A percentile compares a stretch with the other conserved stretches of the same genome.
Conservation (phyloP, 495 filamentous ascomycete genomes). For the Trichoderma reesei region DNA sequence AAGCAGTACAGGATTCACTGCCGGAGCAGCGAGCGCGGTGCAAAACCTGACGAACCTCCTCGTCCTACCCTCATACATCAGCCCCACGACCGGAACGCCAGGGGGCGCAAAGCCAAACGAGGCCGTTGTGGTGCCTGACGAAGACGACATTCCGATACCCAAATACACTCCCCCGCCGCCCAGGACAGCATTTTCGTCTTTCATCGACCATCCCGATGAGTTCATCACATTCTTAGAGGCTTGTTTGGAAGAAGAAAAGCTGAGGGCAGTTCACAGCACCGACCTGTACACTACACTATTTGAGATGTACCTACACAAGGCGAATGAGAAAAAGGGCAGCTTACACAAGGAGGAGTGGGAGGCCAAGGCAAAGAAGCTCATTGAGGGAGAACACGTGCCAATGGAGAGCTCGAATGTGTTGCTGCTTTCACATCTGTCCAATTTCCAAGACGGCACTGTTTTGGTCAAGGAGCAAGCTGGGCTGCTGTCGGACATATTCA, state of each 20-base stretch:
- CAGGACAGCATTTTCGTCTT: conserved; percentile 87
- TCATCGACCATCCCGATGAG: conserved; percentile 84
- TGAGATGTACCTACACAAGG: conserved; percentile 92
- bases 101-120: background rate
- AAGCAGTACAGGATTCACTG: conserved; percentile 39
- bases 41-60: conserved; percentile 74
- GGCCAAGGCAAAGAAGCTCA: conserved; percentile 75
- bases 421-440: conserved; percentile 80
- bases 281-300: conserved; percentile 95
- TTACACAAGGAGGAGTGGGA: conserved; percentile 74
- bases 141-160: conserved; percentile 23
- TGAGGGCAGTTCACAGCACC: conserved; percentile 58
- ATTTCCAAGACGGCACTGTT: conserved; percentile 82
- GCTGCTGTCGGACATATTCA: conserved; percentile 87
- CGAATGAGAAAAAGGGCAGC: conserved; percentile 57
- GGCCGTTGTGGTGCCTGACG: conserved; percentile 15
- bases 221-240: conserved; percentile 89
- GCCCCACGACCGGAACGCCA: conserved; percentile 22
- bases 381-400: conserved; percentile 57
- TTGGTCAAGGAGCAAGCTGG: conserved; percentile 92
- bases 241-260: conserved; percentile 54
- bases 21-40: conserved; percentile 56
- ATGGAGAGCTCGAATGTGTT: conserved; percentile 94
- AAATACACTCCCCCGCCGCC: conserved; percentile 66
- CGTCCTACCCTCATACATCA: conserved; percentile 27